Base-by-base conservation (phyloP, 441 rosid genomes). In the Mallotus japonicus region DNA sequence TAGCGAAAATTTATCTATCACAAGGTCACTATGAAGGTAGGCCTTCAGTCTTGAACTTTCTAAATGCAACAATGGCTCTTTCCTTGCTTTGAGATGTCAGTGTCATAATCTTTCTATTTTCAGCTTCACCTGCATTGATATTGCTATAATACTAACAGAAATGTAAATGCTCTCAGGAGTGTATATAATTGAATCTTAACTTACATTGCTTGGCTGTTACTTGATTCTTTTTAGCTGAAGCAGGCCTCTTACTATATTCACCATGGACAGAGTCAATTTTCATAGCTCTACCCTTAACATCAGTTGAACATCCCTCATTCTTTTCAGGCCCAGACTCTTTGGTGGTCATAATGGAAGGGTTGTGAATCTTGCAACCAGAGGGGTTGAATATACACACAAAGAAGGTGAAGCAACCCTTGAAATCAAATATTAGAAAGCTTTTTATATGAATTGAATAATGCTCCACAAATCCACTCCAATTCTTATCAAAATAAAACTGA, bases 401-500 rank as follows among this genome's bases (percentile, higher is more conserved):
- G 51, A 63, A 63, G 44, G 12, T 63, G 28, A 20, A 63, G 16
- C 10, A 63, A 11, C 67, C 51, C n/a, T 15, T 40, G 24, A 8
- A 42, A 3, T 42, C 12, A 15, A 63, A 63, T 0, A 63, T 16
- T 8, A 59, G 76, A 77, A 90, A 83, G 80, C 85, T 86, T 62
- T 92, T 93, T 79, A 84, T 76, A 74, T 87, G 81, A 34, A 92
- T 87, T 56, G 82, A 79, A 82, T 87, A 92, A 70, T 88, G 88
- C 61, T 88, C 88, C 32, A 86, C 83, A 78, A 92, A 90, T 70
- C 86, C 90, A 73, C 85, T 89, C 97, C 93, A 92, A 70, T 89
- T 92, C 44, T 86, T 87, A 71, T 85, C 85, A 78, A 92, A 85
- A 89, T 87, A 88, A 57, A 86, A 71, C 73, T 83, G 86, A 87